Evolutionary conservation across 345 rosid genomes (phyloP).

Genomic region (Gossypium ekmanianum): DNA sequence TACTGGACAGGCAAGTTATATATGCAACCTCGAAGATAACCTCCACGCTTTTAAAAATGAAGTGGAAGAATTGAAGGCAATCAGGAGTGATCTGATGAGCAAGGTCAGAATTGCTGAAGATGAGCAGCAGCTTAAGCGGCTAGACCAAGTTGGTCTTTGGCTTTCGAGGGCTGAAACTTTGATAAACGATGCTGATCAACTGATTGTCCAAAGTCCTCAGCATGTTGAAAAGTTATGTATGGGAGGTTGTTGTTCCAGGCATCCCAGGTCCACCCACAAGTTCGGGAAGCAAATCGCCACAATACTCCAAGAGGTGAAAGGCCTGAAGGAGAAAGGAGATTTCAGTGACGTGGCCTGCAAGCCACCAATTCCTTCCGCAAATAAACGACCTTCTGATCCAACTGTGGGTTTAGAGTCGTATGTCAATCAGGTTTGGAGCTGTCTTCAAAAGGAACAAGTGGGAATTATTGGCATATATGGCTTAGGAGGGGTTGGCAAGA

Average conservation of each 20-base stretch:
- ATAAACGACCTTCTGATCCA: not conserved
- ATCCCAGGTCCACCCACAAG: not conserved
- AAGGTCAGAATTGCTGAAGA: not conserved
- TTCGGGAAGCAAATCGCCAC: not conserved
- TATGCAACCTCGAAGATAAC: not conserved
- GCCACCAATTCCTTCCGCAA: too few relatives aligned
- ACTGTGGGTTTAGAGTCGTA: conserved; percentile 5
- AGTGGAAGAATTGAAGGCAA: not conserved
- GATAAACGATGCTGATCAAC: not conserved
- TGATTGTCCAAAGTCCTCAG: not conserved
- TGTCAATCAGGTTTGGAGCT: not conserved
- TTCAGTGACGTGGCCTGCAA: not conserved
- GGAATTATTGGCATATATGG: conserved; percentile 16
- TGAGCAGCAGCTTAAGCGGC: not conserved
- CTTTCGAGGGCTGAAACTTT: too few relatives aligned
- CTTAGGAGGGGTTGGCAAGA: conserved; percentile 22
- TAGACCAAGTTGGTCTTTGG: conserved; percentile 3
- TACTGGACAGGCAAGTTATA: not conserved
- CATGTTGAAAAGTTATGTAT: not conserved
- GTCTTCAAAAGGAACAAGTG: not conserved
- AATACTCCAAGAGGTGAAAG: not conserved
- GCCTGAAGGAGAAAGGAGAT: not conserved
- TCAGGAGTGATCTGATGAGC: not conserved
- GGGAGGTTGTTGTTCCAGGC: not conserved
- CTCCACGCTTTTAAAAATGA: not conserved